These are phyloP conservation scores for Phycomyces nitens DNA, from an alignment of 192 early-diverging fungal species.

Conservation along the genomic window DNA sequence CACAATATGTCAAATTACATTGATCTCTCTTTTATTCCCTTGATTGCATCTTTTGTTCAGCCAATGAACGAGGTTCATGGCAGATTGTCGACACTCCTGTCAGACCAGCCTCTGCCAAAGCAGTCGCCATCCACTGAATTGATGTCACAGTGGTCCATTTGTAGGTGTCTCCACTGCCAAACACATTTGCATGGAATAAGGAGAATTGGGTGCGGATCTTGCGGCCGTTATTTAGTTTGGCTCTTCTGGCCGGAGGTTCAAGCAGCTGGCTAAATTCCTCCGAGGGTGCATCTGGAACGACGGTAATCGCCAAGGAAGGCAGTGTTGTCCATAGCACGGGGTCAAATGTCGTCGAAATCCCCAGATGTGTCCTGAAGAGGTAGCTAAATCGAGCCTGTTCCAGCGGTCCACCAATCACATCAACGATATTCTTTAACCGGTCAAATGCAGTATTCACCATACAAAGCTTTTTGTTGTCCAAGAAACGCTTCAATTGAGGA, in stretches of 20 bases:
- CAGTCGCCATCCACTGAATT: constrained; percentile 32
- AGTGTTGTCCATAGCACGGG: constrained; percentile 22
- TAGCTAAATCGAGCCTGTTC: constrained; percentile 29
- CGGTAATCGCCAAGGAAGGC: constrained; percentile 5
- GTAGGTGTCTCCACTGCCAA: constrained; percentile 32
- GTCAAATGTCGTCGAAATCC: constrained; percentile 1
- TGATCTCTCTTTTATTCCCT: neutral
- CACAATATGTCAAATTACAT: too few species aligned
- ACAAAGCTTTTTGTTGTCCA: constrained; percentile 36
- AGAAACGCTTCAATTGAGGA: constrained; percentile 30
- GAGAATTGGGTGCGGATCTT: constrained; percentile 31
- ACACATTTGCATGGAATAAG: constrained; percentile 34
- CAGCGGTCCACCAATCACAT: constrained; percentile 38
- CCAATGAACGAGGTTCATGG: constrained; percentile 32
- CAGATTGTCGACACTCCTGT: constrained; percentile 13
- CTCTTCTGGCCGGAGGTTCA: constrained; percentile 1
- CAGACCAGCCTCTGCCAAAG: constrained; percentile 27
- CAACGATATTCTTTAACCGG: constrained; percentile 35
- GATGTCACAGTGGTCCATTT: constrained; percentile 33
- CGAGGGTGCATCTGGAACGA: constrained; percentile 17
- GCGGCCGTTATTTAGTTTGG: constrained; percentile 28
- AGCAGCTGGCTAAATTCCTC: constrained; percentile 13
- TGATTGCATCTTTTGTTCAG: constrained; percentile 31
- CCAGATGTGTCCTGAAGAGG: constrained; percentile 13
- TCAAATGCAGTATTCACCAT: constrained; percentile 38